Evolutionary conservation across 805 yeast species (phyloP).

Genomic region (Pichia occidentalis): DNA sequence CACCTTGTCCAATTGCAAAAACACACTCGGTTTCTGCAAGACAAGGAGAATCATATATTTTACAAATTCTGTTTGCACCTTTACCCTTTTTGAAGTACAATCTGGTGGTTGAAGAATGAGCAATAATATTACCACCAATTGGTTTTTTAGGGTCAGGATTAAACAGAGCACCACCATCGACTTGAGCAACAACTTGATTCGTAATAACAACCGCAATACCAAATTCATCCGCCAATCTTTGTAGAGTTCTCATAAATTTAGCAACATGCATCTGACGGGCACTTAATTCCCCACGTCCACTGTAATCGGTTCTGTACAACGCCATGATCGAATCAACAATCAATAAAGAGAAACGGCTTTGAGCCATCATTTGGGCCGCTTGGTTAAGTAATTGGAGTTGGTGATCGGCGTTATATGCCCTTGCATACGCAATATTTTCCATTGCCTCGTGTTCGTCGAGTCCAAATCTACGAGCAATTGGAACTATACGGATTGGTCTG

Average conservation of each 20-base stretch:
- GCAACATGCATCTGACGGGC: conserved; percentile 95
- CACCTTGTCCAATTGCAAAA: conserved; percentile 94
- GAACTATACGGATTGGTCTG: conserved; percentile 81
- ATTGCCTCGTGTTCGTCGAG: conserved; percentile 89
- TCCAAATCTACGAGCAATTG: conserved; percentile 88
- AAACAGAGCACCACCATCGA: conserved; percentile 79
- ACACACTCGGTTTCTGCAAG: conserved; percentile 92
- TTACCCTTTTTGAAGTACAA: conserved; percentile 84
- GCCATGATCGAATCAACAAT: conserved; percentile 99
- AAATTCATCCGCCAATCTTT: conserved; percentile 92
- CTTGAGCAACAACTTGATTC: conserved; percentile 97
- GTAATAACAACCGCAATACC: conserved; percentile 96
- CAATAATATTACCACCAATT: conserved; percentile 96
- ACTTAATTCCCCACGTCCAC: conserved; percentile 92
- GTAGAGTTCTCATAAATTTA: conserved; percentile 83
- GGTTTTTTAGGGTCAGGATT: conserved; percentile 98
- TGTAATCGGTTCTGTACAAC: conserved; percentile 85
- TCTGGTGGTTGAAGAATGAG: conserved; percentile 94
- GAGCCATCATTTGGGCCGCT: conserved; percentile 96
- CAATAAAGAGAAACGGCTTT: conserved; percentile 79
- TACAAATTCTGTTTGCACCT: conserved; percentile 89
- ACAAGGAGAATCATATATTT: conserved; percentile 93
- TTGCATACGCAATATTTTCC: conserved; percentile 94
- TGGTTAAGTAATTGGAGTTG: conserved; percentile 78
- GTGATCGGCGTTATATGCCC: conserved; percentile 97